These are phyloP conservation scores for Anacardium occidentale DNA, from an alignment of 345 rosid genomes.

Conservation along the genomic window DNA sequence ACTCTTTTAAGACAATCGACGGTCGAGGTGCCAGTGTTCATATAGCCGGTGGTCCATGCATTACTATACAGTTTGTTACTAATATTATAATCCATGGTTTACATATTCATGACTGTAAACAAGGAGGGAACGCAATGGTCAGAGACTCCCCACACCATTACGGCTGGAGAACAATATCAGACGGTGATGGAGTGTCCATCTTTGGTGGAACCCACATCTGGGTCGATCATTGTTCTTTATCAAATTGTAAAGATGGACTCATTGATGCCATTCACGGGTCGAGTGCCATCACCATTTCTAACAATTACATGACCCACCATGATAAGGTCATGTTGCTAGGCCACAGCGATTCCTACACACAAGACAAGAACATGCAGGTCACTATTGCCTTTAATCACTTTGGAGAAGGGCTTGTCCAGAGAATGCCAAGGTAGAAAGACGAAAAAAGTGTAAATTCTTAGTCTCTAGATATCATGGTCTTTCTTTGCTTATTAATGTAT, in stretches of 20 bases:
- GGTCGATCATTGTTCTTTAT: conserved; percentile 77
- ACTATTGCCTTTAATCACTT: conserved; percentile 87
- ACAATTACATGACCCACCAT: conserved; percentile 79
- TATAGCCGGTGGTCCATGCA: conserved; percentile 83
- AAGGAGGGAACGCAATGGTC: conserved; percentile 77
- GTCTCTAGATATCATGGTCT: neutral
- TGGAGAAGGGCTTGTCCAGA: conserved; percentile 83
- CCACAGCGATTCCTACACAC: conserved; percentile 60
- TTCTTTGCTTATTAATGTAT: neutral
- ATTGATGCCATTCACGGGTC: conserved; percentile 75
- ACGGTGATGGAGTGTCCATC: conserved; percentile 82
- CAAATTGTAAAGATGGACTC: conserved; percentile 71
- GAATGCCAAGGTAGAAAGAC: conserved; percentile 64
- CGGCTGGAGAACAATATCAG: conserved; percentile 68
- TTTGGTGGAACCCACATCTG: conserved; percentile 79
- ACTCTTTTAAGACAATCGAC: conserved; percentile 77
- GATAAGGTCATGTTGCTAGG: conserved; percentile 80
- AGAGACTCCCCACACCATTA: conserved; percentile 64
- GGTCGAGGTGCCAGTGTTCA: conserved; percentile 82
- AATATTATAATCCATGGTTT: conserved; percentile 75
- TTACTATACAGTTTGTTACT: conserved; percentile 68
- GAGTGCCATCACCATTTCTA: conserved; percentile 72
- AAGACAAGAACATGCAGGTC: conserved; percentile 82
- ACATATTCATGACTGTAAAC: conserved; percentile 76
- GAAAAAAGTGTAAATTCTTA: neutral